Percentiles rank a stretch among this genome's conserved stretches.
Conservation (phyloP, 352 stramenopile genomes). For the Lagenidium sp. region DNA sequence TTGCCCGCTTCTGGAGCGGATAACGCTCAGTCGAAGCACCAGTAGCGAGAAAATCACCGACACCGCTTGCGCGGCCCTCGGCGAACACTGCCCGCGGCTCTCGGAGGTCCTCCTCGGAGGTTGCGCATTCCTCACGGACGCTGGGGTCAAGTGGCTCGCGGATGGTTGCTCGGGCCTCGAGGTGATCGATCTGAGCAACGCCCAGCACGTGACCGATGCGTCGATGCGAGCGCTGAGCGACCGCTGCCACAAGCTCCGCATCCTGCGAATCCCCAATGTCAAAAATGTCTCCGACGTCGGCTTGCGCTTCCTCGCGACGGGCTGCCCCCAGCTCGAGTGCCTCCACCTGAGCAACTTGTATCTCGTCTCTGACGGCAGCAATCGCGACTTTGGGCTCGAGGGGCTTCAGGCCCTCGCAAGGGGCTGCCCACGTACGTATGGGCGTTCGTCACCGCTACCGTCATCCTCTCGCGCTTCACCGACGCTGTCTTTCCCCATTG, state of each 20-base stretch:
- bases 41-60: slow-evolving; percentile 83
- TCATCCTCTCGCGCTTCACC: not conserved
- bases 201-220: slow-evolving; percentile 81
- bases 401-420: slow-evolving; percentile 82
- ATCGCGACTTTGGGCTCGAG: slow-evolving; percentile 88
- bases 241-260: slow-evolving; percentile 21
- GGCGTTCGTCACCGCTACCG: not conserved
- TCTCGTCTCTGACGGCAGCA: slow-evolving; percentile 89
- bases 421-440: slow-evolving; percentile 25
- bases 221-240: slow-evolving; percentile 38
- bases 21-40: slow-evolving; percentile 51
- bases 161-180: slow-evolving; percentile 68
- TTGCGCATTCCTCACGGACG: slow-evolving; percentile 86
- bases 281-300: slow-evolving; percentile 79
- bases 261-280: slow-evolving; percentile 43
- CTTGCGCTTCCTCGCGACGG: slow-evolving; percentile 72
- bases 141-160: slow-evolving; percentile 84
- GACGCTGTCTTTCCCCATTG: not conserved
- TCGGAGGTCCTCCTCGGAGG: slow-evolving; percentile 64
- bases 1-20: slow-evolving; percentile 58
- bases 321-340: slow-evolving; percentile 67
- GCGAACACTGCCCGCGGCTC: slow-evolving; percentile 43
- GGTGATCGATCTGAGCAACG: slow-evolving; percentile 72
- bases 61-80: slow-evolving; percentile 74
- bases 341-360: slow-evolving; percentile 80